Conservation (phyloP, 2,329 filamentous ascomycete species). For the Rutstroemia sp. region DNA sequence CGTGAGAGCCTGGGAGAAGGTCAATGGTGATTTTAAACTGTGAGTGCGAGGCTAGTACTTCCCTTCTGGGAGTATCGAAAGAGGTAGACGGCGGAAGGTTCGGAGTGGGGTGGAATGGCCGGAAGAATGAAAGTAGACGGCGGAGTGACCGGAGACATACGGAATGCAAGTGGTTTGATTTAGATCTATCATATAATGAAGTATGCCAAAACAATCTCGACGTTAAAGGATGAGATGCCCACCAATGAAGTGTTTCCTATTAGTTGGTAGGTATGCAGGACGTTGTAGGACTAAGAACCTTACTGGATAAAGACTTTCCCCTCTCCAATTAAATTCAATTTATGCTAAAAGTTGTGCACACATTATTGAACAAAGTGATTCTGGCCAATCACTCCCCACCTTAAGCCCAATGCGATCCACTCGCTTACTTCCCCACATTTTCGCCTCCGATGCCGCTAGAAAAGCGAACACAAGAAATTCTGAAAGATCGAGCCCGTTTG, state of each 20-base stretch:
- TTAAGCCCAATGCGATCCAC: too few relatives aligned
- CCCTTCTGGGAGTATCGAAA: background rate
- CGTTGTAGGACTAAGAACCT: too few relatives aligned
- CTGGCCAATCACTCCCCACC: background rate
- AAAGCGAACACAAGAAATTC: background rate
- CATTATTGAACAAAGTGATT: background rate
- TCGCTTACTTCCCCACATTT: slow-evolving; percentile 8
- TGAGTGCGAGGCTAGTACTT: slow-evolving; percentile 4
- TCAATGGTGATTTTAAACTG: slow-evolving; percentile 30
- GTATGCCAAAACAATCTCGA: too few relatives aligned
- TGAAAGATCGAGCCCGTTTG: background rate
- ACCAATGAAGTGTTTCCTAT: too few relatives aligned
- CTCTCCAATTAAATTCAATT: background rate
- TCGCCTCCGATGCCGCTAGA: slow-evolving; percentile 10
- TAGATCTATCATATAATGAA: too few relatives aligned
- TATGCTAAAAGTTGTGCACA: background rate
- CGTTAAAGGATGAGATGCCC: too few relatives aligned
- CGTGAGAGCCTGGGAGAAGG: slow-evolving; percentile 25
- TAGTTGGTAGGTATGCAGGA: too few relatives aligned
- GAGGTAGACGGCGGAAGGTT: background rate
- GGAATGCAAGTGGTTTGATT: too few relatives aligned
- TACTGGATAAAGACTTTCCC: too few relatives aligned
- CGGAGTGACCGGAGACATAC: too few relatives aligned
- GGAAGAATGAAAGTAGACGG: background rate
- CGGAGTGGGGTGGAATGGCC: background rate